phyloP scores from a whole-genome alignment of 768 basidiomycete genomes.

The Botryobasidium botryosum region DNA sequence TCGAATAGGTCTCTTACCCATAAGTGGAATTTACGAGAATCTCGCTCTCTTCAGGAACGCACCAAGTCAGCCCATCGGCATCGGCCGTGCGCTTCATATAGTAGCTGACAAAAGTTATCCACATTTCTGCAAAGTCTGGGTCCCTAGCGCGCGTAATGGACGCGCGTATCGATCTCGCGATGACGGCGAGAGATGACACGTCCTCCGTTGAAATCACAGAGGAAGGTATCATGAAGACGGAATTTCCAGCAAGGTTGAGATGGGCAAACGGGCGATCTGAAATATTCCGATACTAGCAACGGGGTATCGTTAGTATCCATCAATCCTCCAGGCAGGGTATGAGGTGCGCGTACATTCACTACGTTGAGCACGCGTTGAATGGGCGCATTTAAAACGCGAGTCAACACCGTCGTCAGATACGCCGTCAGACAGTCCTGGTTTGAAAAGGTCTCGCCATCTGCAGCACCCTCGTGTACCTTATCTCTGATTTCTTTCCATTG shows the following conservation, averaged over 20 bases:
- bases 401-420: constrained; percentile 3
- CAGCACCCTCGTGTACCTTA: not conserved
- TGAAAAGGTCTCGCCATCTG: not conserved
- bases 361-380: not conserved
- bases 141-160: constrained; percentile 9
- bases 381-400: not conserved
- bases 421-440: constrained; percentile 3
- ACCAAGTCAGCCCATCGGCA: not conserved
- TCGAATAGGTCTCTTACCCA: no score
- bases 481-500: not conserved
- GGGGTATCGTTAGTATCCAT: no score
- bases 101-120: not conserved
- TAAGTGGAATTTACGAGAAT: constrained; percentile 6
- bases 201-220: not conserved
- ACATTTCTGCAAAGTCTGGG: constrained; percentile 6
- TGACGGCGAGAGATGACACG: not conserved
- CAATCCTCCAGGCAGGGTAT: no score
- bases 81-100: constrained; percentile 1
- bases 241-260: not conserved
- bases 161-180: constrained; percentile 4
- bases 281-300: no score
- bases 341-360: constrained; percentile 1
- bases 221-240: constrained; percentile 2
- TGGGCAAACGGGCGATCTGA: constrained; percentile 3
- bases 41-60: constrained; percentile 3